These are phyloP conservation scores for Piloderma croceum DNA, from an alignment of 768 basidiomycete species.

Conservation along the genomic window DNA sequence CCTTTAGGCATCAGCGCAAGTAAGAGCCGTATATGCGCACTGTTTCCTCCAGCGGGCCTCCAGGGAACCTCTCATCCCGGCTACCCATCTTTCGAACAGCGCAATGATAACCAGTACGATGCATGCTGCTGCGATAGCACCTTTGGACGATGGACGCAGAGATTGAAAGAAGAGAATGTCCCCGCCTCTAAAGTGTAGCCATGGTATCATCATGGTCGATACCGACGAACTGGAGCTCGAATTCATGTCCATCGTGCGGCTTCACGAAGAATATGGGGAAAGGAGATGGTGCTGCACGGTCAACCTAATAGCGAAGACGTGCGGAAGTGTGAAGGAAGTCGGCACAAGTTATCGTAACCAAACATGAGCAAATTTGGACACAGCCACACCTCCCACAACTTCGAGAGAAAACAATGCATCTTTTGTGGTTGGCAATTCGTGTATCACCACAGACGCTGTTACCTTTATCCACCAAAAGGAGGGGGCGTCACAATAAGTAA, in stretches of 20 bases:
- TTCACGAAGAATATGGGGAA: background rate
- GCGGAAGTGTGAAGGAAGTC: constrained; percentile 1
- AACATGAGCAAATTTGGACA: background rate
- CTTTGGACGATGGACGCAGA: constrained; percentile 63
- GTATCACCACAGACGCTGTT: too few relatives aligned
- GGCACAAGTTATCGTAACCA: background rate
- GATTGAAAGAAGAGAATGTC: constrained; percentile 63
- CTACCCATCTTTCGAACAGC: constrained; percentile 64
- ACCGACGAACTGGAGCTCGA: constrained; percentile 11
- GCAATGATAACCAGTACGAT: constrained; percentile 64
- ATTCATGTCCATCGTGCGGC: constrained; percentile 6
- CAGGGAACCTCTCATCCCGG: constrained; percentile 47
- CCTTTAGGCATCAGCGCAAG: background rate
- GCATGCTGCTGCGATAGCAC: constrained; percentile 71
- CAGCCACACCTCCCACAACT: background rate
- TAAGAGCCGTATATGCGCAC: constrained; percentile 30
- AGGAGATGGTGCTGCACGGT: background rate
- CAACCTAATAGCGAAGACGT: background rate
- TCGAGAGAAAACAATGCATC: background rate
- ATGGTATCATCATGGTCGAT: constrained; percentile 52
- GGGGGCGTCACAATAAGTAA: too few relatives aligned
- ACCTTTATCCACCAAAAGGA: too few relatives aligned
- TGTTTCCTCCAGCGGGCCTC: constrained; percentile 54
- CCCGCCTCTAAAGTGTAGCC: constrained; percentile 61
- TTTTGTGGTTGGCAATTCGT: background rate